Base-by-base conservation (phyloP, 495 filamentous ascomycete species). In the Elaphomyces granulatus region DNA sequence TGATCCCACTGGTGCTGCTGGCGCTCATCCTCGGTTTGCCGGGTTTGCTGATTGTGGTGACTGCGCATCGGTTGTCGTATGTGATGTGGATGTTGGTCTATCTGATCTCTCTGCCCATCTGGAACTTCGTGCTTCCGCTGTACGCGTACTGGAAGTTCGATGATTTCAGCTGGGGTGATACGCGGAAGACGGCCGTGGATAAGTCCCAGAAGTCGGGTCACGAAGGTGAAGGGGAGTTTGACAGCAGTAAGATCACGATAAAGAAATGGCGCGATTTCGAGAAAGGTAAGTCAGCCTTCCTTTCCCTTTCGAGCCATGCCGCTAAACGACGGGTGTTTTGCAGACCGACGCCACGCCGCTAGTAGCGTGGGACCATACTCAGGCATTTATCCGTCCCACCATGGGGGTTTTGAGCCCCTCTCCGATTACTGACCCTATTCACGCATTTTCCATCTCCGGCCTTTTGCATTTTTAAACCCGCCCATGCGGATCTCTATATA, bases 111-210 rank as follows among this genome's bases (percentile, higher is more conserved):
- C 77, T 99, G 0, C 92, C 92, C 0, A 74, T 99, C 41, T 99
- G 92, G 92, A 99, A 99, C 59, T 92, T 95, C 47, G 70, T 99
- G 12, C 79, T 99, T 2, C 92, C 92, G 0, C 73, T 72, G 12
- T 99, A 99, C 51, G 83, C 92, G 4, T 99, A 85, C 67, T 99
- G 92, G 92, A 95, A 99, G 57, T 99, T 99, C 56, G 92, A 99
- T 52, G 92, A 99, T 61, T 99, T 99, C 68, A 90, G 83, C 52
- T 99, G 92, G 90, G 92, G 92, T 45, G 92, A 99, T 49, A 99
- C 92, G 19, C 76, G 92, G 19, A 92, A 96, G 74, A 94, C 88
- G 9, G 86, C 78, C 1, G 87, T 86, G 2, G 92, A 92, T 51
- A 85, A 84, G 66, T 76, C 71, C 8, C 83, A 85, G 65, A 78